Conservation (phyloP, 306 rosid genomes). For the Bauhinia variegata region DNA sequence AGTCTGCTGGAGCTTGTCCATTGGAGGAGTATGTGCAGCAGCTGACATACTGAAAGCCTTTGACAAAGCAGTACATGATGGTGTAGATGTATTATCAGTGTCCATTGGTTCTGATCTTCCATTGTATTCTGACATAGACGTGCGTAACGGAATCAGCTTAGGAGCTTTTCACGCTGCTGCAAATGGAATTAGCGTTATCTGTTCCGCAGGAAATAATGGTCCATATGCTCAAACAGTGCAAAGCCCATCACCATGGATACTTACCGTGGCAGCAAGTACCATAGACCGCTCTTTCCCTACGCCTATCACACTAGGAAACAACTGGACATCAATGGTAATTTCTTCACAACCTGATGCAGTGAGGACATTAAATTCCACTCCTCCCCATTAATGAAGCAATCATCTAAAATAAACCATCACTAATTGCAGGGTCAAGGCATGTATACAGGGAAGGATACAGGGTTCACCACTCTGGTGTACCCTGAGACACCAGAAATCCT, state of each 20-base stretch:
- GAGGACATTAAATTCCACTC: background rate
- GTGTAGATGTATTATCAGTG: conserved; percentile 54
- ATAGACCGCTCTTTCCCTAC: conserved; percentile 56
- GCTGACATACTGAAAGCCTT: conserved; percentile 57
- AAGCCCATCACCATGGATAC: conserved; percentile 54
- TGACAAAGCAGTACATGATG: conserved; percentile 55
- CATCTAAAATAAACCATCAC: background rate
- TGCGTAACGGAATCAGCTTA: conserved; percentile 32
- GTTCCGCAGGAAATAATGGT: conserved; percentile 50
- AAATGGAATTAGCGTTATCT: conserved; percentile 50
- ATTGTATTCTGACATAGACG: conserved; percentile 41
- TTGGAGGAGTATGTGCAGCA: conserved; percentile 40
- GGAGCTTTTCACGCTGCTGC: conserved; percentile 60
- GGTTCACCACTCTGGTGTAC: conserved; percentile 43
- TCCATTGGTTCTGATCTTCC: conserved; percentile 49
- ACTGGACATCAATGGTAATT: conserved; percentile 47
- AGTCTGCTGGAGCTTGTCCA: conserved; percentile 50
- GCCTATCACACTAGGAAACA: conserved; percentile 48
- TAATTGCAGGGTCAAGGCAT: conserved; percentile 44
- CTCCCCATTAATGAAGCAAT: background rate
- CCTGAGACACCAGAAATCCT: conserved; percentile 41
- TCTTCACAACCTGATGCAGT: conserved; percentile 18
- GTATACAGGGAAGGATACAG: conserved; percentile 39
- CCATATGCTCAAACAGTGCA: conserved; percentile 45
- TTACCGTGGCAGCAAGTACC: conserved; percentile 53